Evolutionary conservation across 106 monocot species (phyloP), one percentile per base, ranked within the genome.

Genomic region (Dendrobium nobile): DNA sequence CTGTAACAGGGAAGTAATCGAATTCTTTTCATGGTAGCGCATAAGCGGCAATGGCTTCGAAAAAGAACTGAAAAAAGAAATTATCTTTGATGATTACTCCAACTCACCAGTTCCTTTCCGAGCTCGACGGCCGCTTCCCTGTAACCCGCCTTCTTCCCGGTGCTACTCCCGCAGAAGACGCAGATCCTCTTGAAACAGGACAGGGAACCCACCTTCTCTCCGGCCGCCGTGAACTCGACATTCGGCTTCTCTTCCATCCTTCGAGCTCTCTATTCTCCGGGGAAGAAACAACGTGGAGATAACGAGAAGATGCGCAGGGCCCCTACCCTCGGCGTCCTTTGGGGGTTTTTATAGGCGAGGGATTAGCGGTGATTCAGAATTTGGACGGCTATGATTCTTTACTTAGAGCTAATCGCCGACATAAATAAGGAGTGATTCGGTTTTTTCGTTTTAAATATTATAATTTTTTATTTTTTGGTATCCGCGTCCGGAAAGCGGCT

Each of bases 81-180:
- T 7, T 6, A 73, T 43, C 41, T 24, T 41, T 41, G 28, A 47
- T 13, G 54, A 28, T 45, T 43, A 70, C 31, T 28, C 19, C 22
- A 40, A 20, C 58, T 77, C n/a, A 93, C 93, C 90, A 93, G 80
- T 67, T 90, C 88, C 76, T 84, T 90, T 33, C 93, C 93, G 56
- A 93, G 85, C 48, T 93, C 87, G 31, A 93, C 58, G 37, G 93
- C 90, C 7, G 93, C 93, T 47, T 88, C 88, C 58, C 84, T 86
- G 84, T 90, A 93, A 54, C 88, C 84, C 11, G 83, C 43, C 70
- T 90, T 88, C 40, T 80, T 85, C 56, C 93, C 93, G 13, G 88
- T 79, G 37, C 86, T 82, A 68, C 93, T 93, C 59, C 93, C 93
- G 72, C 90, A 93, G 85, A 85, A 90, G 26, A 93, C 93, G 75